Base-by-base conservation (phyloP, 495 filamentous ascomycete genomes). In the Neohortaea acidophila region DNA sequence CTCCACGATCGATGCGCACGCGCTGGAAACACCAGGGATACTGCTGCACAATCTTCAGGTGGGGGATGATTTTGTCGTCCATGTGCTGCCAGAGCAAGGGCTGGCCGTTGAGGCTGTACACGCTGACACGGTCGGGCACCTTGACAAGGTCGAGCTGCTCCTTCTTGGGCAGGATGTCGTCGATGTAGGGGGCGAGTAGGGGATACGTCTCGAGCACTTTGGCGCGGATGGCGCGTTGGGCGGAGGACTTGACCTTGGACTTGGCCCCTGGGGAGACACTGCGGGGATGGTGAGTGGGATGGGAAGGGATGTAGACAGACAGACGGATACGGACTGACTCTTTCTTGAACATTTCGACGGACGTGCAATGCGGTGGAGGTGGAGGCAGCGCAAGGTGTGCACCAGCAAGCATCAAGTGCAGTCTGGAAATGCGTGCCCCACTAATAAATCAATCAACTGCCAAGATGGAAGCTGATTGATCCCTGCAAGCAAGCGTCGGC, bases 241-340 rank as follows among this genome's bases (percentile, higher is more conserved):
- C 83, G 13, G 86, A 94, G 50, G 87, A 93, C 63, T 96, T 97
- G 60, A 97, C 83, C 70, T 96, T 97, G 44, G 84, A 81, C 60
- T 87, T 89, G 38, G 81, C 75, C 38, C 77, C 76, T 7, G 77
- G 60, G 51, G 74, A 67, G 57, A 94, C 74, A 41, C 80, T 87
- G 54, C 29, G 21, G 4, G 43, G 14, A 32, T 17, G 29, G 35
- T 36, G 44, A 51, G 47, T 44, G 32, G 21, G 29, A 15, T 11
- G 4, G 28, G 9, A 12, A 47, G 18, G 33, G 21, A 25, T 26
- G 27, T 27, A 9, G 32, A 38, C 36, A 14, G 13, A 9, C 38
- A 19, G 5, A 35, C 50, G n/a, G 23, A 24, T 7, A 47, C 37
- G 11, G 38, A 41, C 34, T 39, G 35, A 52, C 39, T 50, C 43